Evolutionary conservation across 176 grass and related monocot genomes (phyloP), one percentile per base, ranked within the genome.

Genomic region (Aegilops bicornis): DNA sequence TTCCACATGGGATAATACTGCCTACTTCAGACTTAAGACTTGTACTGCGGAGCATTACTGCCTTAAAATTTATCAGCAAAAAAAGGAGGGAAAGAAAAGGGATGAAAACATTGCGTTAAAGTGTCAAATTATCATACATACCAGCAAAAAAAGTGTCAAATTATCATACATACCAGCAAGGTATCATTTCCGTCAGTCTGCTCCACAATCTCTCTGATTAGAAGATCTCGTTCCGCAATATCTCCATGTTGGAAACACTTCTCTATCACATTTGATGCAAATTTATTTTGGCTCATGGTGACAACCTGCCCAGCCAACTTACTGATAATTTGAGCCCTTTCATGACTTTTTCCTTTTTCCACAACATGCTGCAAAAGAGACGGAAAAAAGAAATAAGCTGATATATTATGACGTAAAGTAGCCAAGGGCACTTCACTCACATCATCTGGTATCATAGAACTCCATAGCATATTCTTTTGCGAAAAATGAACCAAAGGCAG

Each of bases 201-300:
- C 74, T 88, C 90, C 66, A 97, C 84, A 48, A 99, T 99, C 40
- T 91, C 90, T 78, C 74, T 80, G 74, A 99, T 94, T 45, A 99
- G 85, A 68, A 87, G 87, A 83, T 97, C 90, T 37, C 90, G 70
- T 81, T 99, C 91, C 6, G 31, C 73, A 13, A 84, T 83, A 85
- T 91, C 87, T 20, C 91, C 97, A 91, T 96, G 90, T 74, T 88
- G 93, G 56, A 99, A 99, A 86, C 97, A 99, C 69, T 90, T 96
- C 80, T 99, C 97, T 32, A 99, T 89, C 56, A 99, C 97, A 86
- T 99, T 99, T 20, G 97, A 99, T 15, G 94, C 94, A 63, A 88
- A 99, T 79, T 99, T 99, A 82, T 97, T 91, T 85, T 99, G 97
- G 80, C 97, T 99, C 97, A 99, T 97, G 60, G 72, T 93, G 69